Evolutionary conservation across 2,329 filamentous ascomycete species (phyloP), one percentile per base, ranked within the genome.

Genomic region (Epichloe sp.): DNA sequence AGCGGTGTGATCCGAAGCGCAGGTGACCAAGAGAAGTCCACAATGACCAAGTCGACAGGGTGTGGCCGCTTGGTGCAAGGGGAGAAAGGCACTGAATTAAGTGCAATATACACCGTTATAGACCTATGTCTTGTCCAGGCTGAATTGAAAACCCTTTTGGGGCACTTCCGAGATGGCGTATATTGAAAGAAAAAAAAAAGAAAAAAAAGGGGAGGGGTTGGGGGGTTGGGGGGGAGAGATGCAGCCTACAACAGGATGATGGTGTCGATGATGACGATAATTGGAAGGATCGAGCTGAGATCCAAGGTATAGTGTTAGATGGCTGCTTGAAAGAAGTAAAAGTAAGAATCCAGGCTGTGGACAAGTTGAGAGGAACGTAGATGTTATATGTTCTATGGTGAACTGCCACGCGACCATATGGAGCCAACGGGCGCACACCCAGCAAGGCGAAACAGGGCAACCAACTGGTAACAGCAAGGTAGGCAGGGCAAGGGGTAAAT

Each of bases 1-100:
- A 53, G 52, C 52, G 52, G 52, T 53, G 52, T 53, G 34, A 50
- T 53, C 44, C 45, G 42, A 43, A 51, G 21, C 36, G 49, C 52
- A 51, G 52, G 35, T 49, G 49, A 53, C 35, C 49, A 34, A 26
- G 42, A 44, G 38, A 38, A 44, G 44, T 51, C 42, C 41, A 45
- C 48, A 42, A 38, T 41, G 49, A 53, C 45, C 41, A 48, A 51
- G 40, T 53, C 52, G 45, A 48, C 49, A 42, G 43, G 21, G 17
- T 23, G 34, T 36, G 44, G 44, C 40, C 44, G 40, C 34, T 47
- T 37, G 35, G 48, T n/a, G 37, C 31, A 38, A 48, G 31, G n/a
- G n/a, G n/a, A 48, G 26, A 38, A 36, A 45, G 37, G 44, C 48
- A 53, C 49, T 53, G 46, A 41, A 53, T 51, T 38, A 51, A 51